Base-by-base conservation (phyloP, 208 protist species). In the Angomonas ambiguus region DNA sequence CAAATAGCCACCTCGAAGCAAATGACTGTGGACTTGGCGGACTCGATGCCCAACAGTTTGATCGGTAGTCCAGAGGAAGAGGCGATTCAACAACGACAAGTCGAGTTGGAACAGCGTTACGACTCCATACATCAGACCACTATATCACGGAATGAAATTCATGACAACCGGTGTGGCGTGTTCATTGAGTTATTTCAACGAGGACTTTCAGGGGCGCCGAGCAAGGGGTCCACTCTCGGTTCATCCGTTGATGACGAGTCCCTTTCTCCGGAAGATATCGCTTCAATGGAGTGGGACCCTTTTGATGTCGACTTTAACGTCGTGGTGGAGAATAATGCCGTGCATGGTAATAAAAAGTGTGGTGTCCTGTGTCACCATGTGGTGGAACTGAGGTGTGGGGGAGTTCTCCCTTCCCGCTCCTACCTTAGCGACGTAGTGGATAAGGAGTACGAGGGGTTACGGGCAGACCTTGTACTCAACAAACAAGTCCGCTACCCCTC, bases 341-440 rank as follows among this genome's bases (percentile, higher is more conserved):
- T 95, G 11, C 63, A 56, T 33, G 67, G 78, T 25, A 91, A 91
- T 62, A 49, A 33, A 5, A 51, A 32, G 20, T 67, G 72, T 48
- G 89, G 86, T 35, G 65, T 95, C 51, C 49, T 79, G 34, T 87
- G 81, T 61, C 66, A 83, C 70, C 89, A 95, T 68, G 67, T 93
- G 24, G 77, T 87, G 25, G 80, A 85, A 31, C 63, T 86, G 32
- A 41, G 69, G 25, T 87, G 78, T 63, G 78, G 72, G 8, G 10
- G 34, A 41, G 58, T 71, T 3, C 53, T 91, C 0, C 31, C 59
- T 1, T 77, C 62, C 32, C 76, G 75, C 30, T 51, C 63, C 6
- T 48, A 35, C 3, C 66, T 94, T 22, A 69, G 64, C 2, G 80
- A 82, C 22, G 45, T 51, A 18, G 74, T 86, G 22, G 61, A 65